Evolutionary conservation across 352 stramenopile species (phyloP), one percentile per base, ranked within the genome.

Genomic region (Plasmopara viticola): DNA sequence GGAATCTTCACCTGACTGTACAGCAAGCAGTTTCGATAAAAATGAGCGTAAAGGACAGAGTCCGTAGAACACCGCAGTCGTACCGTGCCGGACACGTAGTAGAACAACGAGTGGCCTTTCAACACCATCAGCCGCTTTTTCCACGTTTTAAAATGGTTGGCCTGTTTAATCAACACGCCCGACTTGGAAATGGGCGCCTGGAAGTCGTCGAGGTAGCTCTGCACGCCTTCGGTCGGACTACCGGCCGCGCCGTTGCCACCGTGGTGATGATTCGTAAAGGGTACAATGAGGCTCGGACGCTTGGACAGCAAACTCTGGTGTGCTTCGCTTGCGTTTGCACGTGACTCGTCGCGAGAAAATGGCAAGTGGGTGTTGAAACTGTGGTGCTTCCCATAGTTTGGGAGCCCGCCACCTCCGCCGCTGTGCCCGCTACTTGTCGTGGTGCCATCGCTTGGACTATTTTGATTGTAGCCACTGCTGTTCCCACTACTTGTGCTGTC

Each of bases 51-150:
- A 25, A 25, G 20, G 20, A 25, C 3, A 25, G 20, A 25, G 20
- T 25, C 3, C 20, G 20, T 25, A 14, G 13, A 14, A 14, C 0
- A 48, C 7, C 18, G 39, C n/a, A 20, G 35, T 37, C 69, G 28
- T 77, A 92, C 81, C 72, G 80, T 89, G 48, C 83, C 81, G 5
- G 81, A 91, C 31, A 91, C 83, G 60, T 93, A 93, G 74, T 93
- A 93, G 58, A 93, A 93, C 28, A 93, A 68, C 44, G 80, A 90
- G 52, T 93, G 83, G 1, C 83, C 83, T 56, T 89, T 90, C 12
- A 93, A 74, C 65, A 93, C 81, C 83, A 93, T 93, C 17, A 90
- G 73, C 1, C 83, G 78, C 56, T 93, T 93, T 57, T 93, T 93
- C 83, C 83, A 93, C 43, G 82, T 93, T 63, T 93, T 93, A 42